Evolutionary conservation across 495 filamentous ascomycete genomes (phyloP).

Genomic region (Aspergillus steynii): DNA sequence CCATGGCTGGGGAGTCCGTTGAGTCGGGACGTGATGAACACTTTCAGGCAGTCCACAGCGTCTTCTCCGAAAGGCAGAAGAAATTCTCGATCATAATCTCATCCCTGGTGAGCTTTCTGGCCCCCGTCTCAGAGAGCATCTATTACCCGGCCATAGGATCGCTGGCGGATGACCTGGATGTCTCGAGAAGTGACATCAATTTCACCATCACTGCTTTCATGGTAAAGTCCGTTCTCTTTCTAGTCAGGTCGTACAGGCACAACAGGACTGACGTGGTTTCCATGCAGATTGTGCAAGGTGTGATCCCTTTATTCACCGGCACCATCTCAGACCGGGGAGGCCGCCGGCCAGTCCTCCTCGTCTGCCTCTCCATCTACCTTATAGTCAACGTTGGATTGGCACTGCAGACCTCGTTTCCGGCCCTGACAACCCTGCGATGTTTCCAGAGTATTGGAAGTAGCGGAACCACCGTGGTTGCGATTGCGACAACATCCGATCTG

Average conservation of each 20-base stretch:
- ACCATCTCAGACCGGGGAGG: conserved; percentile 40
- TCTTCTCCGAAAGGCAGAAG: not conserved
- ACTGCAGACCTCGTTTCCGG: conserved; percentile 34
- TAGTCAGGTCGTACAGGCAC: too few relatives aligned
- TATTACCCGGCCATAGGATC: conserved; percentile 66
- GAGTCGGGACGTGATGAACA: too few relatives aligned
- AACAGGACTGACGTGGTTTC: not conserved
- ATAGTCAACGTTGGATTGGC: conserved; percentile 42
- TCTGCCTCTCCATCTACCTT: conserved; percentile 37
- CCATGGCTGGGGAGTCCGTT: too few relatives aligned
- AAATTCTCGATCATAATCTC: not conserved
- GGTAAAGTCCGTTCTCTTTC: conserved; percentile 17
- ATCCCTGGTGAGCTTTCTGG: conserved; percentile 49
- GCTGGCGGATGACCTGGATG: conserved; percentile 52
- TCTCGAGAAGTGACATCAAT: conserved; percentile 60
- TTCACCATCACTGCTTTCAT: conserved; percentile 63
- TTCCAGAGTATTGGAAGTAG: conserved; percentile 43
- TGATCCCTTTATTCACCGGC: conserved; percentile 41
- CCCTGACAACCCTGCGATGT: conserved; percentile 40
- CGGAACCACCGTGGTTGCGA: conserved; percentile 31
- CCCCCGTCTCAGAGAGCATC: conserved; percentile 63
- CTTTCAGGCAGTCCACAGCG: too few relatives aligned
- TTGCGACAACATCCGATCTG: conserved; percentile 37
- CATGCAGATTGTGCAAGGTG: conserved; percentile 37
- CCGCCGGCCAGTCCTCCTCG: conserved; percentile 38